phyloP scores from a whole-genome alignment of 2,329 filamentous ascomycete genomes.

The Colletotrichum acutatum region DNA sequence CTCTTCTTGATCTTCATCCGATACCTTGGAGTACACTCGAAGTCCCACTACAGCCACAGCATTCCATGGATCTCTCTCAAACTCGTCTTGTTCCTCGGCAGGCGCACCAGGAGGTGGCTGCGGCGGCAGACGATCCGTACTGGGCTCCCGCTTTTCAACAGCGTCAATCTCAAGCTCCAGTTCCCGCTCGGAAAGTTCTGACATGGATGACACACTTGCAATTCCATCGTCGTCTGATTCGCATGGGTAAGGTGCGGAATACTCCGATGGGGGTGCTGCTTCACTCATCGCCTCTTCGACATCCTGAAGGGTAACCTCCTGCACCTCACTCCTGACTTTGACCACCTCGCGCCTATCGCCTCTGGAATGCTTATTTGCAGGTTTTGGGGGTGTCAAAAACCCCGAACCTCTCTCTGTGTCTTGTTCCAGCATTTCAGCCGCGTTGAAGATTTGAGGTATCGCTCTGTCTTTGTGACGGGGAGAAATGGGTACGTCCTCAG shows the following conservation, averaged over 20 bases:
- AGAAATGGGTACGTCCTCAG: neutral
- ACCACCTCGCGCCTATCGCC: neutral
- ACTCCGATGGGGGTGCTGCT: neutral
- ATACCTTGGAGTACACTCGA: constrained; percentile 63
- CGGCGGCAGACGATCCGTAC: constrained; percentile 18
- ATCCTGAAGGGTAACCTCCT: constrained; percentile 35
- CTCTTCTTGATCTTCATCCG: constrained; percentile 44
- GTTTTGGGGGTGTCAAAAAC: neutral
- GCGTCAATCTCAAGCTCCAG: constrained; percentile 42
- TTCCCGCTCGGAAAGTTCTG: constrained; percentile 53
- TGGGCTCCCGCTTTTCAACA: constrained; percentile 37
- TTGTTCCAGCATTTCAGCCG: neutral
- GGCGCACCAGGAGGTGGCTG: constrained; percentile 31
- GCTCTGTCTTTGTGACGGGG: neutral
- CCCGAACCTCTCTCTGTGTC: neutral
- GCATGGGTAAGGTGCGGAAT: constrained; percentile 32
- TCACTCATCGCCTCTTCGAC: constrained; percentile 32
- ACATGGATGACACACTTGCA: constrained; percentile 47
- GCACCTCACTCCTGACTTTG: constrained; percentile 36
- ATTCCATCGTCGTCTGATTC: constrained; percentile 42
- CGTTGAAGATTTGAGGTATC: neutral
- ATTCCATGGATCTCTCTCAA: constrained; percentile 65
- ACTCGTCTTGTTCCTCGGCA: constrained; percentile 62
- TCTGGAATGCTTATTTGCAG: neutral
- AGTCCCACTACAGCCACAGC: constrained; percentile 64